Conservation (phyloP, 2,329 filamentous ascomycete genomes). For the Corniculantispora saksenae region DNA sequence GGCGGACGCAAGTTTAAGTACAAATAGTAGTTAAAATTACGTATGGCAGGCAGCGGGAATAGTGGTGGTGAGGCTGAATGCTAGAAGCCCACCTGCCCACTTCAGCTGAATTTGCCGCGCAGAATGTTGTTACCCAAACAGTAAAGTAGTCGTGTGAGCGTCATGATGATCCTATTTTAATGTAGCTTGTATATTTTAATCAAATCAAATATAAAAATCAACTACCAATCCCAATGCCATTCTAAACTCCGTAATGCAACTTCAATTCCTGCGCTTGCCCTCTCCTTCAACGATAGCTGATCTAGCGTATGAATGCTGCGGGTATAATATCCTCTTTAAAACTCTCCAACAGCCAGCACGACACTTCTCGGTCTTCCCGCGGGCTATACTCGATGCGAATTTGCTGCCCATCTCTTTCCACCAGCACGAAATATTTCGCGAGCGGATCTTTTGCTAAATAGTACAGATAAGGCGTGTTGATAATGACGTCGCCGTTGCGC, state of each 20-base stretch:
- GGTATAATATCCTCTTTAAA: conserved; percentile 19
- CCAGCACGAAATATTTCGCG: conserved; percentile 8
- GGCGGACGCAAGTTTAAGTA: neutral
- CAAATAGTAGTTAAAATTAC: neutral
- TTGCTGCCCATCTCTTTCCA: neutral
- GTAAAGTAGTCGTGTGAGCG: neutral
- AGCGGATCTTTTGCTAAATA: neutral
- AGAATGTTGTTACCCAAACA: neutral
- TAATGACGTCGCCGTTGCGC: conserved; percentile 15
- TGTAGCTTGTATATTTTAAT: neutral
- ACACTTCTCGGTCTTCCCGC: conserved; percentile 6
- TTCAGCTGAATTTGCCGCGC: neutral
- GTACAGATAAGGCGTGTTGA: neutral
- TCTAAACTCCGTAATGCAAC: neutral
- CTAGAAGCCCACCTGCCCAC: neutral
- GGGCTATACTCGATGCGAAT: conserved; percentile 4
- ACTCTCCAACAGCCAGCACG: conserved; percentile 18
- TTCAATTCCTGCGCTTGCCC: neutral
- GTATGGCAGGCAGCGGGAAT: neutral
- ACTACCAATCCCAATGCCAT: neutral
- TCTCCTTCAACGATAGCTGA: neutral
- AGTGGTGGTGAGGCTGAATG: conserved; percentile 6
- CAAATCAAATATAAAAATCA: neutral
- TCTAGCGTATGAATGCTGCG: conserved; percentile 12
- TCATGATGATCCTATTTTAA: neutral